Base-by-base conservation (phyloP, 1,284 basidiomycete genomes). In the Puccinia polysora region DNA sequence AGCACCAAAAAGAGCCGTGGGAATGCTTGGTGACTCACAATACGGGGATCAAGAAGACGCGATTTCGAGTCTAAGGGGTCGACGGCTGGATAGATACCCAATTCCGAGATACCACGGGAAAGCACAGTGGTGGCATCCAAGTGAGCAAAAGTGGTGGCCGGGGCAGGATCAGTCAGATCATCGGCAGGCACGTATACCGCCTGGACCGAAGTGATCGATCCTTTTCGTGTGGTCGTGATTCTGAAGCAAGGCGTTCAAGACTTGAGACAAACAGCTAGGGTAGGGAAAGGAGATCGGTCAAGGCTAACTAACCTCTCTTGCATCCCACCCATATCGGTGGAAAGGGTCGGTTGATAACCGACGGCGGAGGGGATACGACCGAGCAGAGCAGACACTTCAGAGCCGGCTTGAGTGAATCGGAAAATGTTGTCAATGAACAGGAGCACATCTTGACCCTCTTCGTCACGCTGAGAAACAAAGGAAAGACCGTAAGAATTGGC, bases 371-470 rank as follows among this genome's bases (percentile, higher is more conserved):
- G 95, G 81, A 97, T 98, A 92, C 95, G 95, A 86, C 95, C 95
- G 79, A 97, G 90, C 80, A 98, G 83, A 76, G 95, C 95, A 84
- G 95, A 98, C 85, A 97, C 96, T 83, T 97, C 95, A 77, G 95
- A 98, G 89, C 95, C 95, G 81, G 95, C 95, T 84, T 97, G 92
- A 78, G 92, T 95, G 89, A 97, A 96, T 81, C 93, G 91, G 91
- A 96, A 96, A 85, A 97, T 98, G 87, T 97, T 98, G 90, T 98
- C 95, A 81, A 97, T 97, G 87, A 97, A 97, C 81, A 98, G 89
- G 81, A 97, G 87, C 85, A 98, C 95, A 83, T 97, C 95, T 84
- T 98, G 95, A 77, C 95, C 95, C 84, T 98, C 94, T 84, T 97
- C 94, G 80, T 98, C 95, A 89, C 95, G 94, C 69, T 72, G 49